Base-by-base conservation (phyloP, 2,329 filamentous ascomycete genomes). In the Colletotrichum sidae region DNA sequence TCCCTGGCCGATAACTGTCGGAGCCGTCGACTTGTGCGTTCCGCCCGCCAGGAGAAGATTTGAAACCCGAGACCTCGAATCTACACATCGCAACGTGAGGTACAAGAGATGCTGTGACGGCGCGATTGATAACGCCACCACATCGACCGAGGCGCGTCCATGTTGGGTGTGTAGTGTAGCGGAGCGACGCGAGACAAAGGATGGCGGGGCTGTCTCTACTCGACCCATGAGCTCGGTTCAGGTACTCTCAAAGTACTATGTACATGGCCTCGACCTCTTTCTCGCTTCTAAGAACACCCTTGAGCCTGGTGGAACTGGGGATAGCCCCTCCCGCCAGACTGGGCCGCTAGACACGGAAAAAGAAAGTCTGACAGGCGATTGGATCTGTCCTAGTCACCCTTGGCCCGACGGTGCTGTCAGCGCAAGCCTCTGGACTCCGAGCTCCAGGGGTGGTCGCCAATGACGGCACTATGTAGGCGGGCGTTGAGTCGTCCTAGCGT, bases 261-360 rank as follows among this genome's bases (percentile, higher is more conserved):
- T 65, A 65, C 62, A 45, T 35, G 4, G 10, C 11, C 25, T n/a
- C 34, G 51, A 46, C 13, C 13, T 44, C 52, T 34, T 38, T 39
- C 56, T 51, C 55, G 34, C 62, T 52, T 52, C 49, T 45, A 61
- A 65, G 41, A 49, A 33, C 51, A 65, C 49, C 62, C 62, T 55
- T 62, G 57, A 65, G 62, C 39, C 57, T 37, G 57, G 57, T 62
- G 62, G 62, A 49, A 56, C 62, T 52, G 51, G 51, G 61, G 60
- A 45, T 54, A 54, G 60, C 60, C 64, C 64, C 64, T 67, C 65
- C 67, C 67, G 67, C 65, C 64, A 60, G 65, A 39, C 65, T 50
- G 67, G 67, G 60, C 65, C 67, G 67, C 67, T 68, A 68, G 58
- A 55, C 37, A 67, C 65, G 65, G 60, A 68, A 68, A 65, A 68